Conservation (phyloP, 2,329 filamentous ascomycete genomes). For the Trichoderma guizhouense region DNA sequence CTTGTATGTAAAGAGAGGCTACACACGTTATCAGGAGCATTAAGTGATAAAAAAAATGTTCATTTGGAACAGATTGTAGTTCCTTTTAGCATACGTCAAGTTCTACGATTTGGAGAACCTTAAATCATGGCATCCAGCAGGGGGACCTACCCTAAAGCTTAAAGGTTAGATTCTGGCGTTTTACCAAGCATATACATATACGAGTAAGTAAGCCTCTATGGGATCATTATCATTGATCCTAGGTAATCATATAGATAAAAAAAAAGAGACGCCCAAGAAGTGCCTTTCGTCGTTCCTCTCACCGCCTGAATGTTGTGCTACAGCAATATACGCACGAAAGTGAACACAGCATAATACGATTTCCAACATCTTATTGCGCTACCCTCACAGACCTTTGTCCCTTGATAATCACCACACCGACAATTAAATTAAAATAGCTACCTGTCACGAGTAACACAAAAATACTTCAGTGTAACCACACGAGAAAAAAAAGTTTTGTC, state of each 20-base stretch:
- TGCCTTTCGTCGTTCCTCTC: not conserved
- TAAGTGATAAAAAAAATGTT: not conserved
- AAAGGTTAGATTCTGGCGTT: not conserved
- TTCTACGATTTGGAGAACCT: not conserved
- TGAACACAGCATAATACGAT: not conserved
- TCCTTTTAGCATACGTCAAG: not conserved
- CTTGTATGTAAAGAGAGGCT: not conserved
- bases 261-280: not conserved
- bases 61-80: not conserved
- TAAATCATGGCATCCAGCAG: not conserved
- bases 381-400: not conserved
- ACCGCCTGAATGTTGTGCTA: not conserved
- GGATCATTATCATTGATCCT: not conserved
- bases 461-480: not conserved
- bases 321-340: not conserved
- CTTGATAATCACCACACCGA: not conserved
- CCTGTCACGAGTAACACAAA: not conserved
- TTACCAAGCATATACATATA: not conserved
- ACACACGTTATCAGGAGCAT: not conserved
- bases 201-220: not conserved
- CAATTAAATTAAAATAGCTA: not conserved
- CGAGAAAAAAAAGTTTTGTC: not conserved
- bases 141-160: not conserved
- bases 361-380: not conserved
- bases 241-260: not conserved